Evolutionary conservation across 73 alveolate genomes (phyloP).

Genomic region (Tetrahymena borealis): DNA sequence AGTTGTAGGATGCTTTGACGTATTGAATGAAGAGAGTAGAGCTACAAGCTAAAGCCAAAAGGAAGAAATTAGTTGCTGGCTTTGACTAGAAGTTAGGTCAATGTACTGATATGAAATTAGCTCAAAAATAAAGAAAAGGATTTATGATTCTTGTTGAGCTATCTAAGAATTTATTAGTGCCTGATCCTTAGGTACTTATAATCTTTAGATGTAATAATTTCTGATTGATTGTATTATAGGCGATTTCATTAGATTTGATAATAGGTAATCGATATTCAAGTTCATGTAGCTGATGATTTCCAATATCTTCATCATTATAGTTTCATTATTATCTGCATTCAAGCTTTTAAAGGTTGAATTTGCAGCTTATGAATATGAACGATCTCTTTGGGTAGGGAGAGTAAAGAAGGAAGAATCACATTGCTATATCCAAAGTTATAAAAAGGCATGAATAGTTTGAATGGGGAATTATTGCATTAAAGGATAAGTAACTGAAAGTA

Average conservation of each 20-base stretch:
- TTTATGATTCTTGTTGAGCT: not conserved
- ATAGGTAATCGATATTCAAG: not conserved
- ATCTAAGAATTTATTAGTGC: not conserved
- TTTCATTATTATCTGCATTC: not conserved
- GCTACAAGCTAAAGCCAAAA: not conserved
- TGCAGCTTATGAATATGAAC: not conserved
- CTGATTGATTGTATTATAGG: not conserved
- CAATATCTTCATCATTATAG: not conserved
- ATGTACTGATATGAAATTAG: not conserved
- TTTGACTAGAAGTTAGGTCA: not conserved
- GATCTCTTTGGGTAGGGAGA: not conserved
- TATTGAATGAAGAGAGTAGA: not conserved
- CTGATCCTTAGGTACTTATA: not conserved
- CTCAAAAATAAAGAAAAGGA: not conserved
- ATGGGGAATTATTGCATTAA: not conserved
- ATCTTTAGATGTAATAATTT: not conserved
- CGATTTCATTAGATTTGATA: not conserved
- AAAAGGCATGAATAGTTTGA: not conserved
- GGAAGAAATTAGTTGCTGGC: not conserved
- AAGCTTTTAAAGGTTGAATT: not conserved
- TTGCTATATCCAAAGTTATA: not conserved
- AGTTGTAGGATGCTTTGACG: not conserved
- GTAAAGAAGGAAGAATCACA: not conserved
- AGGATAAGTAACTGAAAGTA: not conserved
- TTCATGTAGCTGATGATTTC: not conserved